Evolutionary conservation across 192 early-diverging fungal species (phyloP), one percentile per base, ranked within the genome.

Genomic region (Borealophlyctis nickersoniae): DNA sequence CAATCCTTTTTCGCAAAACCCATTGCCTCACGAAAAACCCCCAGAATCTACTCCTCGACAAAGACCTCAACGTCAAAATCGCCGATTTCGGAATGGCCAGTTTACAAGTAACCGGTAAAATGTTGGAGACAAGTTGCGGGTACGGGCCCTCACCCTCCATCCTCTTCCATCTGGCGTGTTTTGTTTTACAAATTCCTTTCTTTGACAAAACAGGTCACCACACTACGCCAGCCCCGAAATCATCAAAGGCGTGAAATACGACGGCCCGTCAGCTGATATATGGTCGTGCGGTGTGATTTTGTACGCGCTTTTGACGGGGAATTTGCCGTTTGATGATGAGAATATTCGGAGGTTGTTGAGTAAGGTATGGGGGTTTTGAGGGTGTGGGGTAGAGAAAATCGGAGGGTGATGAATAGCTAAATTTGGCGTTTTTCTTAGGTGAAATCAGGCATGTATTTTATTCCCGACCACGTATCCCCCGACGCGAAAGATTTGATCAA

Each of bases 31-130:
- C n/a, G 19, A 19, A 3, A 22, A 14, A 26, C 3, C 0, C 16
- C 2, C 26, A 73, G 67, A 82, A 82, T 65, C 78, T 99, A 24
- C 81, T 99, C 49, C 80, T 99, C 48, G 94, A 98, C 75, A 85
- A 88, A 9, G 87, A 92, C 62, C 80, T 86, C 69, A 96, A 94
- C 71, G 90, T 99, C 36, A 99, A 99, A 70, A 91, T 99, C 52
- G 95, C 95, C 0, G 96, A 99, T 75, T 99, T 99, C 74, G 96
- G 96, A 3, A 82, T 99, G 67, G 95, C 96, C 3, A 94, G 63
- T 23, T 54, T 83, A 48, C 76, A 78, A 55, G 69, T 81, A 7
- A 33, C 66, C 0, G 80, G 77, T 13, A 76, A 73, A 11, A 71
- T 86, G 67, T 70, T 88, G 22, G 81, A 84, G 57, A 88, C 87